Evolutionary conservation across 73 alveolate genomes (phyloP), one percentile per base, ranked within the genome.

Genomic region (Symbiodinium natans): DNA sequence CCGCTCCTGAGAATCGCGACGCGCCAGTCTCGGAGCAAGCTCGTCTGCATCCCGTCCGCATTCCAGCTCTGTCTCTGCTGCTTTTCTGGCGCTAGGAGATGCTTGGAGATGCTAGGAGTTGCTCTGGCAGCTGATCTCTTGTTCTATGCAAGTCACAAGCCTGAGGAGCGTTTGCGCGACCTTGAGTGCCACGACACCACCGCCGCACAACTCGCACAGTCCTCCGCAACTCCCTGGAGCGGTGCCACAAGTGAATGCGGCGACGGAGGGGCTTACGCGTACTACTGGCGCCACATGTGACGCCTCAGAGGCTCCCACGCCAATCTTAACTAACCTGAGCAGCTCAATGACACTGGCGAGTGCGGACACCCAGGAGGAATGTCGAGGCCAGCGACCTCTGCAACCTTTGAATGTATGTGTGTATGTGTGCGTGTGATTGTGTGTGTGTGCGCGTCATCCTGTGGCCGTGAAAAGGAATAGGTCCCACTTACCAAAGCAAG

Each of bases 281-380:
- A 8, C 71, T 29, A 8, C 31, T 5, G 71, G 71, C 71, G 23
- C 71, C 71, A 52, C 71, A 17, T 9, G 80, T 46, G 59, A 46
- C 38, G 80, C 80, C 80, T 63, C 80, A 31, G 80, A 63, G 80
- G 80, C 80, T 46, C 59, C 59, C 80, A 63, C 77, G 15, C 80
- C 80, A 23, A 29, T 63, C 38, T 23, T 63, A 63, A 36, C 80
- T 9, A 63, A 63, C 27, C 33, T 63, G 33, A 63, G 80, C 80
- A 63, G 80, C 80, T 63, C 80, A n/a, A 63, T n/a, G 0, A 63
- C 80, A 36, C 36, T 63, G 80, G 80, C 80, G 80, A 63, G 80
- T 63, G 80, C 27, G 80, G 80, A 63, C 36, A 63, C 80, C 38
- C 59, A 6, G 59, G 80, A 63, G 80, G 80, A 63, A 63, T 13